Base-by-base conservation (phyloP, 208 protist species). In the Endotrypanum monterogeii region DNA sequence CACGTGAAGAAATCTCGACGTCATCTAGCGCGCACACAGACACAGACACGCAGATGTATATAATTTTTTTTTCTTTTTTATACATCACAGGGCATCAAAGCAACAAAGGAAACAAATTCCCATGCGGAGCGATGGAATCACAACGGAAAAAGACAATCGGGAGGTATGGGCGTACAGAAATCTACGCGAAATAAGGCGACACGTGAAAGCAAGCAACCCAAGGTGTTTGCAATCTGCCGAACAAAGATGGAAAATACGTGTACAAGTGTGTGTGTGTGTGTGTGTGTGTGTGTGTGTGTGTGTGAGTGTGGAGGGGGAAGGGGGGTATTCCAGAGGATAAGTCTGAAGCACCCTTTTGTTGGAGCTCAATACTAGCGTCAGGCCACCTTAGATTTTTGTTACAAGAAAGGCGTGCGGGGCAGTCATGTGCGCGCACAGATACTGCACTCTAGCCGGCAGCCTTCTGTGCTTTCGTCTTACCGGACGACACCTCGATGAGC, bases 401-500 rank as follows among this genome's bases (percentile, higher is more conserved):
- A n/a, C n/a, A n/a, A n/a, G n/a, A n/a, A n/a, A n/a, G n/a, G n/a
- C n/a, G n/a, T n/a, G n/a, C n/a, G n/a, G 18, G 37, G 12, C 60
- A 18, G 8, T 65, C 44, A 48, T 11, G 44, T 48, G 12, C 0
- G 44, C 44, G 12, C 44, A n/a, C n/a, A n/a, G n/a, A n/a, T n/a
- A 48, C 12, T 48, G 44, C 44, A 48, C 5, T 54, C 28, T 67
- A 76, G 0, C 60, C 78, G 20, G 67, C 66, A 9, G 67, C 44
- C 32, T 63, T 60, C 37, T 58, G 65, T 16, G 37, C 41, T 28
- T 35, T 41, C 18, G 30, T 32, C 3, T 52, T 46, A 6, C 63
- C 79, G 2, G 83, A 82, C 20, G 94, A 92, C 11, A 89, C 91
- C 1, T 88, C 78, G n/a, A 98, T 74, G 20, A 98, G 76, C 4